Percentiles rank a stretch among this genome's conserved stretches.
These are phyloP conservation scores for Wilhelminamyces savonicus DNA, from an alignment of 805 yeast genomes.

Conservation along the genomic window DNA sequence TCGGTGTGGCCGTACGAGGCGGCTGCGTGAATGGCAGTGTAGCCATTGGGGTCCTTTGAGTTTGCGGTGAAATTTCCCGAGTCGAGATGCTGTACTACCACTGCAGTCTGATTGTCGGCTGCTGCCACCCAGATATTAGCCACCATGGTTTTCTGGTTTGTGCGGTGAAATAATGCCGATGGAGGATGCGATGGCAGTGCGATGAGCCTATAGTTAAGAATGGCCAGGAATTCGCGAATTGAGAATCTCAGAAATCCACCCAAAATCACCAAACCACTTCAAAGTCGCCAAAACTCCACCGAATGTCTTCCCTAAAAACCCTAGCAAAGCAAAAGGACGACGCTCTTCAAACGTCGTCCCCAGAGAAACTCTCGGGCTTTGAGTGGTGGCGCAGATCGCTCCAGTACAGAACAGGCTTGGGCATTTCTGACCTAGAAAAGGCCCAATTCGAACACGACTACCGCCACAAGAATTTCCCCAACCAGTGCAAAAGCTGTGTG, in stretches of 20 bases:
- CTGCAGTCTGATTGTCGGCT: constrained; percentile 65
- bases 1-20: constrained; percentile 84
- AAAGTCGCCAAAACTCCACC: no score
- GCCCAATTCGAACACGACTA: constrained; percentile 54
- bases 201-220: no score
- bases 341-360: constrained; percentile 17
- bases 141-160: constrained; percentile 17
- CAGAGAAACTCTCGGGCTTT: constrained; percentile 42
- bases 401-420: constrained; percentile 66
- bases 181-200: not conserved
- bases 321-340: no score
- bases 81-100: constrained; percentile 52
- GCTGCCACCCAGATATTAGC: constrained; percentile 92
- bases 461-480: constrained; percentile 33
- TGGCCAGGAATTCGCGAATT: no score
- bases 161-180: not conserved
- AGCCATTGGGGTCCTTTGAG: constrained; percentile 85
- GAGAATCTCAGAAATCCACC: no score
- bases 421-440: constrained; percentile 47
- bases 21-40: constrained; percentile 97
- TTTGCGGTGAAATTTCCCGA: constrained; percentile 55
- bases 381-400: constrained; percentile 80
- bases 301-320: no score
- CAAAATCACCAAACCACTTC: no score
- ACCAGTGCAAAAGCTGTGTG: constrained; percentile 64